Percentiles rank a stretch among this genome's conserved stretches.
Conservation (phyloP, 768 basidiomycete species). For the Lactifluus piperatus region DNA sequence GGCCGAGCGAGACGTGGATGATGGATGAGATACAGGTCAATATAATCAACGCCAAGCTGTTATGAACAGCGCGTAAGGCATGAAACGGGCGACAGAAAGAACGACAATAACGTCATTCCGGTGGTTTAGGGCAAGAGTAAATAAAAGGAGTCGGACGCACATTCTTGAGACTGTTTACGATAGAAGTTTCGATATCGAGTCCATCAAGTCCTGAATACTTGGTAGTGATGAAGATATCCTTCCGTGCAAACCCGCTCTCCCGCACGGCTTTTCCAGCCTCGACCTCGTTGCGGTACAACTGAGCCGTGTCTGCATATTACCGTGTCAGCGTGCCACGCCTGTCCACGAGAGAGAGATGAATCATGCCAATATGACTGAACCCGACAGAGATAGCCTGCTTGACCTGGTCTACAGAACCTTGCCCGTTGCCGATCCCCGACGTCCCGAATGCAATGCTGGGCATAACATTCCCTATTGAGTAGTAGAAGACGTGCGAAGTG, state of each 20-base stretch:
- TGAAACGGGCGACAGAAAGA: no score
- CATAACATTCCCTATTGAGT: slow-evolving; percentile 37
- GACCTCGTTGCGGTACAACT: slow-evolving; percentile 49
- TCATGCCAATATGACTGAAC: slow-evolving; percentile 53
- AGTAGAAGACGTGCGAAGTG: not conserved
- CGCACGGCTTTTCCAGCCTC: slow-evolving; percentile 42
- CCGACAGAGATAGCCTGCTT: slow-evolving; percentile 55
- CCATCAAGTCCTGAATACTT: slow-evolving; percentile 49
- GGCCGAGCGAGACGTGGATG: slow-evolving; percentile 42
- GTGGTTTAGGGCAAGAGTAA: not conserved
- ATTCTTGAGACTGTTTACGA: slow-evolving; percentile 46
- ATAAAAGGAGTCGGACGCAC: slow-evolving; percentile 31
- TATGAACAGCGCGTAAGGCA: not conserved
- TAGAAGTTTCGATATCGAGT: slow-evolving; percentile 45
- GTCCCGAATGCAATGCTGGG: slow-evolving; percentile 56
- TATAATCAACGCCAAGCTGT: slow-evolving; percentile 54
- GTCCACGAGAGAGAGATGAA: not conserved
- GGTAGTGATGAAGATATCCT: slow-evolving; percentile 56
- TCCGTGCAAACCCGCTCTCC: slow-evolving; percentile 48
- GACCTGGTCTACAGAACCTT: slow-evolving; percentile 42
- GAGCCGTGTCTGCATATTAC: slow-evolving; percentile 46
- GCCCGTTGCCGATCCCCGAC: slow-evolving; percentile 54
- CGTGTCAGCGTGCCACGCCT: not conserved
- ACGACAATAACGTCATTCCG: not conserved
- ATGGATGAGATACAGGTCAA: slow-evolving; percentile 70